Percentiles rank a stretch among this genome's conserved stretches.
Evolutionary conservation across 129 eudicot genomes (phyloP).

Genomic region (carrot (Daucus carota)): DNA sequence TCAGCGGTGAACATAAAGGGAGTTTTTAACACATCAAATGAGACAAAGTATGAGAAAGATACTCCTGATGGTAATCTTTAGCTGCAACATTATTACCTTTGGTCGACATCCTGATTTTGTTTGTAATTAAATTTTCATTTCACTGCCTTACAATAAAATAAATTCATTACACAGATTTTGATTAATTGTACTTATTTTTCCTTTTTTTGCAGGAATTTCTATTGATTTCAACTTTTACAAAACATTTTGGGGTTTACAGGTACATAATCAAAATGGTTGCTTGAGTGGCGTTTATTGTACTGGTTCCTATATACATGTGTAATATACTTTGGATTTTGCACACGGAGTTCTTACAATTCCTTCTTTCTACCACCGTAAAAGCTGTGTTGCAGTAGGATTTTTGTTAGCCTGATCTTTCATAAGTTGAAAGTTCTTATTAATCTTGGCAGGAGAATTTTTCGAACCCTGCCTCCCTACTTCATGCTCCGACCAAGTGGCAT

Average conservation of each 20-base stretch:
- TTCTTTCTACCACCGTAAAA: not conserved
- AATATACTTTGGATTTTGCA: not conserved
- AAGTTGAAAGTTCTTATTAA: not conserved
- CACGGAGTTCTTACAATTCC: not conserved
- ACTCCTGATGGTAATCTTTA: slow-evolving; percentile 64
- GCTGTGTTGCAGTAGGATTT: not conserved
- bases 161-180: not conserved
- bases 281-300: not conserved
- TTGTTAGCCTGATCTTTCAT: not conserved
- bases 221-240: slow-evolving; percentile 95
- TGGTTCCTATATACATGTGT: not conserved
- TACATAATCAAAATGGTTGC: not conserved
- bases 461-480: slow-evolving; percentile 65
- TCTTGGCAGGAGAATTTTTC: slow-evolving; percentile 64
- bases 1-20: slow-evolving; percentile 98
- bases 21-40: slow-evolving; percentile 87
- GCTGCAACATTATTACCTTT: slow-evolving; percentile 5
- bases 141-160: too few relatives aligned
- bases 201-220: slow-evolving; percentile 56
- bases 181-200: not conserved
- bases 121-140: not conserved
- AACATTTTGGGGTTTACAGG: slow-evolving; percentile 99
- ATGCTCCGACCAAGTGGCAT: slow-evolving; percentile 73
- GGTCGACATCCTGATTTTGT: not conserved
- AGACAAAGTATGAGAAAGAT: slow-evolving; percentile 93